These are phyloP conservation scores for Talaromyces liani DNA, from an alignment of 495 filamentous ascomycete species.

Conservation along the genomic window DNA sequence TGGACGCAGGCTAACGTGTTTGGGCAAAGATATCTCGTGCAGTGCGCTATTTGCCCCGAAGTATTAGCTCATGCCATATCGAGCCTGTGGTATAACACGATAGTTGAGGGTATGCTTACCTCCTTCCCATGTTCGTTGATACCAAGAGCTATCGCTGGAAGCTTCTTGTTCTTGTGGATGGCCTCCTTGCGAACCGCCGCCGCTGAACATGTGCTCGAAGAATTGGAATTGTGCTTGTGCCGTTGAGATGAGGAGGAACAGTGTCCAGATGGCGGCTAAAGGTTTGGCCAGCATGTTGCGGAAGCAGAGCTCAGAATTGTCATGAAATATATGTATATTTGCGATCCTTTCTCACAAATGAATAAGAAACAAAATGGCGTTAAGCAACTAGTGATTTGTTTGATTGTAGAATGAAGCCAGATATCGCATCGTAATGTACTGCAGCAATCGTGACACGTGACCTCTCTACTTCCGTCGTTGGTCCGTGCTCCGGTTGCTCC, in stretches of 20 bases:
- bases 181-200: constrained; percentile 50
- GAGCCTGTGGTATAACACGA: background rate
- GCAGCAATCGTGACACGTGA: background rate
- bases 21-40: constrained; percentile 87
- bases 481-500: background rate
- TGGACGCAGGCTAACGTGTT: constrained; percentile 84
- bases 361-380: background rate
- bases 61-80: background rate
- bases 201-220: constrained; percentile 80
- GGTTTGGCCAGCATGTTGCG: constrained; percentile 22
- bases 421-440: constrained; percentile 1
- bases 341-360: too few species aligned
- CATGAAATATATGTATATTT: too few species aligned
- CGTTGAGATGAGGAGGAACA: constrained; percentile 42
- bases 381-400: background rate
- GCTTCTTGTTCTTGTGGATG: constrained; percentile 61
- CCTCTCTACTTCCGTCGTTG: background rate
- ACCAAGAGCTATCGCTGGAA: constrained; percentile 68
- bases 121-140: constrained; percentile 61
- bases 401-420: constrained; percentile 18
- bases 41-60: constrained; percentile 46
- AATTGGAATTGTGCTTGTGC: constrained; percentile 72
- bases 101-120: constrained; percentile 31
- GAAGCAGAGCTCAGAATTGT: background rate
- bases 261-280: constrained; percentile 25